Evolutionary conservation across 805 yeast species (phyloP).

Genomic region (Lipomyces sp.): DNA sequence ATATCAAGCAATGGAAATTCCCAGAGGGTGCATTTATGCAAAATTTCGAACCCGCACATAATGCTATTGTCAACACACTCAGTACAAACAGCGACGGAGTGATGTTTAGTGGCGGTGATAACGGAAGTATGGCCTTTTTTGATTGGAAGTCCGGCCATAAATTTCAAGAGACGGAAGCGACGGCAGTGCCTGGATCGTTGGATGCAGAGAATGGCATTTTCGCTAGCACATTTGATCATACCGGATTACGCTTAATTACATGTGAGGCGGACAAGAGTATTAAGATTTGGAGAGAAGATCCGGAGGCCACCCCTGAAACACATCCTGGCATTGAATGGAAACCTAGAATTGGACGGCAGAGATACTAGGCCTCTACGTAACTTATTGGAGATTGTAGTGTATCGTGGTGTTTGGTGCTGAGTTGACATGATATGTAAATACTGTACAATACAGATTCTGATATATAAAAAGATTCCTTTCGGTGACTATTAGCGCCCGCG

Average conservation of each 20-base stretch:
- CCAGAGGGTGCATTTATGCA: constrained; percentile 78
- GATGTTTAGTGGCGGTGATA: constrained; percentile 80
- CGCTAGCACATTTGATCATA: constrained; percentile 73
- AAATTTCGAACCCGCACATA: constrained; percentile 53
- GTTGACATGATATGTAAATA: not conserved
- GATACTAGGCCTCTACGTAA: constrained; percentile 15
- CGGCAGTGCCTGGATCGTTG: constrained; percentile 70
- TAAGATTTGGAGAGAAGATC: constrained; percentile 68
- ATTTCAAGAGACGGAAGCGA: constrained; percentile 59
- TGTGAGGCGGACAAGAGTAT: constrained; percentile 91
- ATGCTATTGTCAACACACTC: constrained; percentile 69
- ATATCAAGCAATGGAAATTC: constrained; percentile 79
- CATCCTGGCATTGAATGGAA: constrained; percentile 49
- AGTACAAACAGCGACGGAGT: constrained; percentile 66
- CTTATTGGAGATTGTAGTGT: not conserved
- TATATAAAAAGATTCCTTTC: not conserved
- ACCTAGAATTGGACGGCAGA: constrained; percentile 38
- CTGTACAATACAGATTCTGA: not conserved
- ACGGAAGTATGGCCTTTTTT: constrained; percentile 76
- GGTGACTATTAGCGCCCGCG: not conserved
- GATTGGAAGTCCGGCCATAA: constrained; percentile 76
- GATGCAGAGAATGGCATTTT: constrained; percentile 70
- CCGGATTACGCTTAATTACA: constrained; percentile 80
- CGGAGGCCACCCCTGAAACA: constrained; percentile 47
- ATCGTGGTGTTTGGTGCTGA: not conserved